Evolutionary conservation across 1,284 basidiomycete genomes (phyloP).

Genomic region (Cutaneotrichosporon cyanovorans): DNA sequence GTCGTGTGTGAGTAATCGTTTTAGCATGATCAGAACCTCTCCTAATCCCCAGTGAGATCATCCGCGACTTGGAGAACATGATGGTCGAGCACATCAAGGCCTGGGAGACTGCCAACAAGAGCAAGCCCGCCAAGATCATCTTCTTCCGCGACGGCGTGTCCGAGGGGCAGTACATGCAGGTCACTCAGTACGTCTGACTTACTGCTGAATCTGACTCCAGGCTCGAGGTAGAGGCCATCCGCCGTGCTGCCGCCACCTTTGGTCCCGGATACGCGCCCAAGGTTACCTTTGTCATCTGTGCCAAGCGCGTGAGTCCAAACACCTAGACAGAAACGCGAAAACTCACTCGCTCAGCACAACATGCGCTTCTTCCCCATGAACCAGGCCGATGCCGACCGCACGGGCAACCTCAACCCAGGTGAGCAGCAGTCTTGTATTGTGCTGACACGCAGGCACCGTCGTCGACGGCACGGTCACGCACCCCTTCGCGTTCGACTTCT

Average conservation of each 20-base stretch:
- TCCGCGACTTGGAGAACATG: conserved; percentile 30
- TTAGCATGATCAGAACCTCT: neutral
- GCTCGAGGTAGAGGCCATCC: conserved; percentile 33
- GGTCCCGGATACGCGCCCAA: conserved; percentile 38
- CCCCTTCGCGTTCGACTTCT: conserved; percentile 45
- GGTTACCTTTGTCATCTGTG: conserved; percentile 44
- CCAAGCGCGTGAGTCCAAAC: conserved; percentile 33
- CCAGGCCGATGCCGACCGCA: conserved; percentile 36
- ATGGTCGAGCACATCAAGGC: conserved; percentile 25
- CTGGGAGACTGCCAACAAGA: conserved; percentile 32
- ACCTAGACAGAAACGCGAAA: no score
- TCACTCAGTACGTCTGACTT: conserved; percentile 36
- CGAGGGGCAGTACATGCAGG: conserved; percentile 48
- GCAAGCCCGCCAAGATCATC: conserved; percentile 43
- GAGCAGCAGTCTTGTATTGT: neutral
- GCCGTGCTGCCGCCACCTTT: conserved; percentile 26
- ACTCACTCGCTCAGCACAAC: conserved; percentile 31
- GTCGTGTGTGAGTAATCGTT: conserved; percentile 41
- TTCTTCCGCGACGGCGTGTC: conserved; percentile 50
- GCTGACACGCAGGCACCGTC: conserved; percentile 21
- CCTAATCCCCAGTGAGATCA: conserved; percentile 23
- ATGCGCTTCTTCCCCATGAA: conserved; percentile 46
- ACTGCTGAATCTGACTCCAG: neutral
- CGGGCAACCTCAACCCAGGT: conserved; percentile 45
- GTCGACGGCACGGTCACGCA: conserved; percentile 46